Evolutionary conservation across 306 rosid species (phyloP).

Genomic region (Trifolium dubium): DNA sequence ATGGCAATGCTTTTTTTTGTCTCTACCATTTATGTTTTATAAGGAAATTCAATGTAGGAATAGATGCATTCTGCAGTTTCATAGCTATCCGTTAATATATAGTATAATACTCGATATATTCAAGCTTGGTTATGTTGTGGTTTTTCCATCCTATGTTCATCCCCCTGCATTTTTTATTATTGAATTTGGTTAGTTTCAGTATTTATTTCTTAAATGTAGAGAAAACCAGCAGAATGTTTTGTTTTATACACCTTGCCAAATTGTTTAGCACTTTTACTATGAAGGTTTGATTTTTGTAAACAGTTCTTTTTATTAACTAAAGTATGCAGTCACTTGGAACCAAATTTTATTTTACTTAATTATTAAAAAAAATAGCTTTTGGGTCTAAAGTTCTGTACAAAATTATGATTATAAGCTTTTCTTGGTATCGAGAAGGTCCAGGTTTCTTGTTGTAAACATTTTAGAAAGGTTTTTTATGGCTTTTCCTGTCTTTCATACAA

Average conservation of each 20-base stretch:
- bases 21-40: slow-evolving; percentile 13
- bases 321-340: neutral
- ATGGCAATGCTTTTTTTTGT: neutral
- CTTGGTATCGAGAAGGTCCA: neutral
- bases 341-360: neutral
- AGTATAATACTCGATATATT: neutral
- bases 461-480: neutral
- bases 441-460: neutral
- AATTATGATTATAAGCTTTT: neutral
- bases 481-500: neutral
- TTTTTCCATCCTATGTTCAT: neutral
- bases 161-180: neutral
- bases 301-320: neutral
- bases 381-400: neutral
- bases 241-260: neutral
- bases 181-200: slow-evolving; percentile 9
- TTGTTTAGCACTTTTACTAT: slow-evolving; percentile 5
- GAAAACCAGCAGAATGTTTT: slow-evolving; percentile 6
- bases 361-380: neutral
- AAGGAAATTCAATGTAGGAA: slow-evolving; percentile 31
- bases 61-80: slow-evolving; percentile 14
- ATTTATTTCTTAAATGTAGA: neutral
- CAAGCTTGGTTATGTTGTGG: slow-evolving; percentile 6
- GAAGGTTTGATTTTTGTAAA: neutral
- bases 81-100: slow-evolving; percentile 7